phyloP scores from a whole-genome alignment of 495 filamentous ascomycete genomes.

The Penicillium tannophilum region DNA sequence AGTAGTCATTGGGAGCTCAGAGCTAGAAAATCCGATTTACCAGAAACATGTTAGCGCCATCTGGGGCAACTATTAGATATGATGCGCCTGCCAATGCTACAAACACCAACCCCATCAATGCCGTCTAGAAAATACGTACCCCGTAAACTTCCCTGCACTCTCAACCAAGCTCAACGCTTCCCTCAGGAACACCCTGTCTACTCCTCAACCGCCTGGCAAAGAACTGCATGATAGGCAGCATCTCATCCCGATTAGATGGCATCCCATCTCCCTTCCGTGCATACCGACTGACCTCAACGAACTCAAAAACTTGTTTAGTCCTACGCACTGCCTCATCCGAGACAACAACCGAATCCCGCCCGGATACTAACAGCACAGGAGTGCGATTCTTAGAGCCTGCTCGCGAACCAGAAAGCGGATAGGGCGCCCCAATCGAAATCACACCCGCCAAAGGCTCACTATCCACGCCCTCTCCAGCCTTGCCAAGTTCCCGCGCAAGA shows the following conservation, averaged over 20 bases:
- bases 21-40: neutral
- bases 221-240: slow-evolving; percentile 91
- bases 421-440: slow-evolving; percentile 74
- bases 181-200: slow-evolving; percentile 61
- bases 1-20: too few relatives aligned
- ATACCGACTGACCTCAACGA: slow-evolving; percentile 77
- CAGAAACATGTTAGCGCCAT: neutral
- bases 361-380: slow-evolving; percentile 73
- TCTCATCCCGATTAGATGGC: slow-evolving; percentile 82
- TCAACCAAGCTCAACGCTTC: slow-evolving; percentile 55
- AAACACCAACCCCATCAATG: too few relatives aligned
- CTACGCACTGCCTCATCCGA: slow-evolving; percentile 62
- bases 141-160: neutral
- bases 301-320: slow-evolving; percentile 67
- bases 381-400: slow-evolving; percentile 59
- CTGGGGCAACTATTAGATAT: neutral
- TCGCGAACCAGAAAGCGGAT: slow-evolving; percentile 54
- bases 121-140: neutral
- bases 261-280: slow-evolving; percentile 74
- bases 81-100: too few relatives aligned
- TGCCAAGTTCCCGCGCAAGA: slow-evolving; percentile 43
- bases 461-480: slow-evolving; percentile 22
- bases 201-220: slow-evolving; percentile 76
- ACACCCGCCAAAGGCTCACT: slow-evolving; percentile 56
- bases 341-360: slow-evolving; percentile 61